These are phyloP conservation scores for Gossypium turneri DNA, from an alignment of 345 rosid genomes.

Conservation along the genomic window DNA sequence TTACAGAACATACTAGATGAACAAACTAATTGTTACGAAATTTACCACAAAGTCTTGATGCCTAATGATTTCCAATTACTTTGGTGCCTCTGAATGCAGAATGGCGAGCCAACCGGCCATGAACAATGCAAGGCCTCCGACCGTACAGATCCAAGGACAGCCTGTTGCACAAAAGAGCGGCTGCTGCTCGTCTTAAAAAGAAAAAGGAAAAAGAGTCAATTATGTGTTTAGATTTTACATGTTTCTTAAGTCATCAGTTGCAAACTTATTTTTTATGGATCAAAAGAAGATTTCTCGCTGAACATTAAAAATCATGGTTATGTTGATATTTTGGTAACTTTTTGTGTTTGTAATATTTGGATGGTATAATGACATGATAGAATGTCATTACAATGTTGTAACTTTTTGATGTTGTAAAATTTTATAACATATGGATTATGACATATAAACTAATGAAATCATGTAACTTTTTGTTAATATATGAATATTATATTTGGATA, in stretches of 20 bases:
- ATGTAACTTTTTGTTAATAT: too few relatives aligned
- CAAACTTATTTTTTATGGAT: constrained; percentile 16
- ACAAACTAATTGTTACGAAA: not conserved
- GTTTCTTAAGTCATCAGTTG: constrained; percentile 4
- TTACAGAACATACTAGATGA: not conserved
- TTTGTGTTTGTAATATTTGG: too few relatives aligned
- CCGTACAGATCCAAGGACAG: constrained; percentile 70
- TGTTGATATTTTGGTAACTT: too few relatives aligned
- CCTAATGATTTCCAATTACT: too few relatives aligned
- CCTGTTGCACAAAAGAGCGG: constrained; percentile 63
- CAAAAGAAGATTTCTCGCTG: not conserved
- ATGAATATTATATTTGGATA: too few relatives aligned
- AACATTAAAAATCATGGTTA: too few relatives aligned
- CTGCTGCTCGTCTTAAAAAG: constrained; percentile 58
- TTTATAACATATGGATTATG: too few relatives aligned
- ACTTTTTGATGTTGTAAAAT: too few relatives aligned
- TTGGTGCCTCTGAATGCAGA: constrained; percentile 29
- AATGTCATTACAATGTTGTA: too few relatives aligned
- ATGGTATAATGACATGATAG: too few relatives aligned
- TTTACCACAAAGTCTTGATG: not conserved
- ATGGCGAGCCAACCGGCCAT: constrained; percentile 80
- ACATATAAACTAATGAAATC: too few relatives aligned
- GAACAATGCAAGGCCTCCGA: constrained; percentile 59
- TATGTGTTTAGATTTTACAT: constrained; percentile 11
- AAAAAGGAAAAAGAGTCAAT: not conserved